Percentiles rank a stretch among this genome's conserved stretches.
These are phyloP conservation scores for Biscogniauxia sp. DNA, from an alignment of 2,329 filamentous ascomycete genomes.

Conservation along the genomic window DNA sequence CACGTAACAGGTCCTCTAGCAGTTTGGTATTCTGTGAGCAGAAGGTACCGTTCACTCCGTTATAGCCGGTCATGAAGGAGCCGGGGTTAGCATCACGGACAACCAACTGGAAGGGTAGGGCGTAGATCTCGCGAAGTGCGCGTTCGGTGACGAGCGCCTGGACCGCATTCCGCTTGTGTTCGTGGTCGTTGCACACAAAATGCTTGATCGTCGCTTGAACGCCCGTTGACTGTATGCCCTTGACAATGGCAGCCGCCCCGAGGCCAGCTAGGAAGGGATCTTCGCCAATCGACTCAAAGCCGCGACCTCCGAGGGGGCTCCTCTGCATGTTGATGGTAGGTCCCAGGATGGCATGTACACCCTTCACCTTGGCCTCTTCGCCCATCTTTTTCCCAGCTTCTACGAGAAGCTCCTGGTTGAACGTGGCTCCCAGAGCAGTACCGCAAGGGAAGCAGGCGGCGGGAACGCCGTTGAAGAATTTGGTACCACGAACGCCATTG, in stretches of 20 bases:
- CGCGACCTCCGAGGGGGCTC: slow-evolving; percentile 57
- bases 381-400: slow-evolving; percentile 51
- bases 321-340: slow-evolving; percentile 64
- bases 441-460: slow-evolving; percentile 62
- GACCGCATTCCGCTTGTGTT: slow-evolving; percentile 55
- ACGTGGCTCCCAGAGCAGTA: slow-evolving; percentile 56
- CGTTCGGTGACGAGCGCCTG: slow-evolving; percentile 54
- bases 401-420: slow-evolving; percentile 52
- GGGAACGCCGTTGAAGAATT: slow-evolving; percentile 63
- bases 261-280: slow-evolving; percentile 57
- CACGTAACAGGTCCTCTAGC: slow-evolving; percentile 49
- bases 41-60: slow-evolving; percentile 55
- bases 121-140: slow-evolving; percentile 57
- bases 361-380: slow-evolving; percentile 53
- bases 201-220: slow-evolving; percentile 59
- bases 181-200: slow-evolving; percentile 61
- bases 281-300: slow-evolving; percentile 59
- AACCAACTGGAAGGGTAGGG: slow-evolving; percentile 56
- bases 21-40: slow-evolving; percentile 54
- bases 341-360: slow-evolving; percentile 56
- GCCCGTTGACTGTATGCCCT: slow-evolving; percentile 55
- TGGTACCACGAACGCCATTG: slow-evolving; percentile 66
- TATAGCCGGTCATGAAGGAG: slow-evolving; percentile 60
- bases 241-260: slow-evolving; percentile 51
- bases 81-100: slow-evolving; percentile 50